phyloP scores from a whole-genome alignment of 305 asterid genomes.

The Solanum hybrid region DNA sequence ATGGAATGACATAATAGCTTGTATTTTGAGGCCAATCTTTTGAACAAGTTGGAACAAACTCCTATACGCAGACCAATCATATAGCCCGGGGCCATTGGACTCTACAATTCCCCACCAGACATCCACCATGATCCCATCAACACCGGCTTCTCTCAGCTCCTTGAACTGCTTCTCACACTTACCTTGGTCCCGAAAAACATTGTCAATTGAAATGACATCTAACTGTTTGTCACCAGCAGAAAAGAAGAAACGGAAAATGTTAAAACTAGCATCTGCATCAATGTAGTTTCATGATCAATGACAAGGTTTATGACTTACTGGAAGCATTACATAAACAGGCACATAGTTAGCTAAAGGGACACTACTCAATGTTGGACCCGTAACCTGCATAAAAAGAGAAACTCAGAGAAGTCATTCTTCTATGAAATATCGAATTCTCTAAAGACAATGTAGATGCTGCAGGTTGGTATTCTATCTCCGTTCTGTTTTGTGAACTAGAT shows the following conservation, averaged over 20 bases:
- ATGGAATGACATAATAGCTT: conserved; percentile 87
- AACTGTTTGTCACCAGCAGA: conserved; percentile 30
- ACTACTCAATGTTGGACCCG: conserved; percentile 11
- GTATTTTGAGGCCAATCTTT: conserved; percentile 47
- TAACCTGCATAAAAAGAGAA: conserved; percentile 23
- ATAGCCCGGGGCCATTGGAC: conserved; percentile 43
- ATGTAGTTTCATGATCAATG: background rate
- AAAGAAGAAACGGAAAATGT: background rate
- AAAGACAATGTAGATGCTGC: background rate
- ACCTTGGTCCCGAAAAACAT: conserved; percentile 30
- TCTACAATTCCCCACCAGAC: conserved; percentile 90
- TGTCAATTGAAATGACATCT: conserved; percentile 46
- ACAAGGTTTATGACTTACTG: conserved; percentile 23
- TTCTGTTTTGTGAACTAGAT: background rate
- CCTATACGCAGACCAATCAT: conserved; percentile 63
- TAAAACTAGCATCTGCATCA: background rate
- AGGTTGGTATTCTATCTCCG: background rate
- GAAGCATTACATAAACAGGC: conserved; percentile 70
- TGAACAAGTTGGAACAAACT: conserved; percentile 40
- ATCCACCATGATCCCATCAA: conserved; percentile 82
- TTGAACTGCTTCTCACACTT: conserved; percentile 49
- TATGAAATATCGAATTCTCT: background rate
- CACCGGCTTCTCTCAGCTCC: conserved; percentile 40
- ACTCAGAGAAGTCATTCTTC: background rate
- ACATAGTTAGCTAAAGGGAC: conserved; percentile 39